Base-by-base conservation (phyloP, 371 early-diverging fungal genomes). In the Mucor velutinosus region DNA sequence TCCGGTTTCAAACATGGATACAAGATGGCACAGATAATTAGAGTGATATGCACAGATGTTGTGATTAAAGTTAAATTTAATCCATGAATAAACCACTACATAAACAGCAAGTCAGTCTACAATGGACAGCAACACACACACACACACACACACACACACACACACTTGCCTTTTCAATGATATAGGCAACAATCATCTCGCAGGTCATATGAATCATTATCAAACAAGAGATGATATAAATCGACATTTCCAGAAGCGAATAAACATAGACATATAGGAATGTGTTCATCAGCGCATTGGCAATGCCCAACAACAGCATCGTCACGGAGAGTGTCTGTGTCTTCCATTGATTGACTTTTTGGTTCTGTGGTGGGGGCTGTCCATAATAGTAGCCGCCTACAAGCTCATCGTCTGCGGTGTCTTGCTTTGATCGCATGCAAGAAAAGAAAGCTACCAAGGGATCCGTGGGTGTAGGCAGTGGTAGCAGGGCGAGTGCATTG, bases 261-360 rank as follows among this genome's bases (percentile, higher is more conserved):
- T 72, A 66, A 2, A 77, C 57, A 67, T 75, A 81, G 6, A 78
- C 60, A 33, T 70, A 68, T 14, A 81, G 60, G 23, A 81, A 70
- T 0, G 76, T 70, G 29, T 76, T 73, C 29, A 78, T 33, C 53
- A 81, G 59, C 0, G 70, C 69, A 19, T 66, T 47, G n/a, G 60
- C 56, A 25, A 73, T 59, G 0, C 81, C 81, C 14, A 81, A 11
- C n/a, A 76, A 45, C 4, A 76, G 51, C 41, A 76, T 32, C 14
- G 70, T 69, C 2, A 72, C n/a, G 2, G 66, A 60, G 0, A 81
- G 41, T 1, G 76, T 71, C 43, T 56, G 57, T 19, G 66, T 62
- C 58, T 75, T 68, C 70, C 71, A 65, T 17, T 37, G 33, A 11
- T 76, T 58, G 8, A 63, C 25, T 15, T 71, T 67, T 4, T 23